Conservation (phyloP, 2,329 filamentous ascomycete genomes). For the Hymenoscyphus fraxineus region DNA sequence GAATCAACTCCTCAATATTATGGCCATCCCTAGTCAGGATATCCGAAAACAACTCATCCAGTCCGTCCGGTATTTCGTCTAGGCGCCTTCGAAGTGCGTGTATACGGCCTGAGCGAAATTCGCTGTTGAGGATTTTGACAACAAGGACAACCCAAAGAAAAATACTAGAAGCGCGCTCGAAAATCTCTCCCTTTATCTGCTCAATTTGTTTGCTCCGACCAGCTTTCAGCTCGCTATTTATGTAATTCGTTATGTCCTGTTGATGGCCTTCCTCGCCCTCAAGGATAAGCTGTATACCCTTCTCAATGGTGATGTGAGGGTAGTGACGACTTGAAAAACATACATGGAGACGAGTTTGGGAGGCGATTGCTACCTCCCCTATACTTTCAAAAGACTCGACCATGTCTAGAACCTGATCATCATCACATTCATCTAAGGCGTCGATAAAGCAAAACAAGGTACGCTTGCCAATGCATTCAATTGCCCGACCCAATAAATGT, state of each 20-base stretch:
- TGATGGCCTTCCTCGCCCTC: constrained; percentile 22
- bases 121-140: not conserved
- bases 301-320: constrained; percentile 25
- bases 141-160: not conserved
- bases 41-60: constrained; percentile 22
- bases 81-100: constrained; percentile 31
- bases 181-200: not conserved
- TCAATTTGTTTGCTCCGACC: not conserved
- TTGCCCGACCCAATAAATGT: constrained; percentile 25
- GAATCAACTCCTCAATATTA: constrained; percentile 39
- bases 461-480: constrained; percentile 25
- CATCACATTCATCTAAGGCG: constrained; percentile 45
- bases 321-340: constrained; percentile 33
- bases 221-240: not conserved
- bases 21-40: constrained; percentile 39
- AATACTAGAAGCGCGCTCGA: not conserved
- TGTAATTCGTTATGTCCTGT: not conserved
- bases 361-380: constrained; percentile 21
- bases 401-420: constrained; percentile 34
- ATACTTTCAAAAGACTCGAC: not conserved
- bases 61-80: constrained; percentile 32
- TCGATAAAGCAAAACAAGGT: constrained; percentile 40
- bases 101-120: not conserved
- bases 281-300: constrained; percentile 21
- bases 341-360: constrained; percentile 14